Evolutionary conservation across 176 grass and related monocot genomes (phyloP).

Genomic region (Rhipidocladum racemiflorum): DNA sequence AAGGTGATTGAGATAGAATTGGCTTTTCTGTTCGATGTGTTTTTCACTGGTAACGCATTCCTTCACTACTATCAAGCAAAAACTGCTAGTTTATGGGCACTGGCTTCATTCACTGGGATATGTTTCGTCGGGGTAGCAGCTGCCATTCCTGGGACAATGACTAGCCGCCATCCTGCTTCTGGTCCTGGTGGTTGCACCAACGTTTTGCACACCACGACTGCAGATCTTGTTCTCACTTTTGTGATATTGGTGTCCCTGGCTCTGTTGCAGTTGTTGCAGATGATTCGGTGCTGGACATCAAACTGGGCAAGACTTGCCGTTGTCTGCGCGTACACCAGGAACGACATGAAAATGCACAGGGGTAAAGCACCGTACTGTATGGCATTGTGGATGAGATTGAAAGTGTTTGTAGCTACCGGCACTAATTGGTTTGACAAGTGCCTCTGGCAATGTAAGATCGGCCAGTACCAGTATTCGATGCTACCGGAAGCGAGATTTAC

Average conservation of each 20-base stretch:
- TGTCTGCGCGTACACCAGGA: neutral
- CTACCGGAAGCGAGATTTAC: neutral
- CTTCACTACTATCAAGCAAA: neutral
- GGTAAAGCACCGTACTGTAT: neutral
- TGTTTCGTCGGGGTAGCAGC: neutral
- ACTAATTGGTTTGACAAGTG: constrained; percentile 19
- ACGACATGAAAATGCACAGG: neutral
- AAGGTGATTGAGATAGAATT: constrained; percentile 10
- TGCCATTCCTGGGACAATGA: neutral
- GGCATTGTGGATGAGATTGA: constrained; percentile 7
- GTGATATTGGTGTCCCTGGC: constrained; percentile 5
- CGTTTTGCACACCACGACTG: neutral
- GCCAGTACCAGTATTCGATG: neutral
- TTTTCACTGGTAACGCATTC: neutral
- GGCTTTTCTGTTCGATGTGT: neutral
- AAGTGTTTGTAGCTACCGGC: neutral
- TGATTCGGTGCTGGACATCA: constrained; percentile 20
- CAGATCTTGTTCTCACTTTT: neutral
- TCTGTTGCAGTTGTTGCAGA: neutral
- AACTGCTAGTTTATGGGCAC: neutral
- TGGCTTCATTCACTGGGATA: neutral
- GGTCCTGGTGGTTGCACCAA: neutral
- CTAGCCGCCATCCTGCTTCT: neutral
- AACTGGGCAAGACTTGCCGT: neutral
- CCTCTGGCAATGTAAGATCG: constrained; percentile 6